A percentile compares a stretch with the other conserved stretches of the same genome.
These are phyloP conservation scores for Globisporangium perplexum DNA, from an alignment of 352 stramenopile genomes.

Conservation along the genomic window DNA sequence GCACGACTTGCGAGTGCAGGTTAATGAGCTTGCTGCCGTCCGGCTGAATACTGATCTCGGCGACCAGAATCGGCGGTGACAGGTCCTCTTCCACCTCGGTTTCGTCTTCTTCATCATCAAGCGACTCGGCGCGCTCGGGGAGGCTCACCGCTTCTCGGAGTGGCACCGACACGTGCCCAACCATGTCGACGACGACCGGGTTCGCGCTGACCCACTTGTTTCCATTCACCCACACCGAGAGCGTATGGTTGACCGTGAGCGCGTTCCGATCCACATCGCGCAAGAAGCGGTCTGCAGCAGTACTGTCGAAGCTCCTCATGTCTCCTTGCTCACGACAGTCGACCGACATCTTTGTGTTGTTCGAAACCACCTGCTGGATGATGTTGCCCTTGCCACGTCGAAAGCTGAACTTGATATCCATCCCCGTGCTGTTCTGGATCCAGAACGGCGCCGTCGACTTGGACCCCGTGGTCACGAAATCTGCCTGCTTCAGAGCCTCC, in stretches of 20 bases:
- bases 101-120: conserved; percentile 29
- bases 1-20: conserved; percentile 80
- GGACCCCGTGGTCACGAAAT: conserved; percentile 82
- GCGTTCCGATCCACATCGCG: conserved; percentile 63
- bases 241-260: conserved; percentile 80
- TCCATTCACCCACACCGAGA: conserved; percentile 84
- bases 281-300: conserved; percentile 69
- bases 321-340: conserved; percentile 83
- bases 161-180: conserved; percentile 79
- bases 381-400: conserved; percentile 68
- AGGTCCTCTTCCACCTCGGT: conserved; percentile 45
- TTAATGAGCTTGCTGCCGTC: conserved; percentile 88
- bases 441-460: conserved; percentile 87
- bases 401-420: conserved; percentile 85
- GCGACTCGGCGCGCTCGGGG: conserved; percentile 13
- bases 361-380: conserved; percentile 67
- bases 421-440: conserved; percentile 84
- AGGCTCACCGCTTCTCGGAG: conserved; percentile 43
- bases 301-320: conserved; percentile 85
- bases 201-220: conserved; percentile 86
- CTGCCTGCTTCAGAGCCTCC: conserved; percentile 70
- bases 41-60: conserved; percentile 83
- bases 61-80: conserved; percentile 67
- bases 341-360: conserved; percentile 69
- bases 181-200: conserved; percentile 83